Evolutionary conservation across 371 early-diverging fungal genomes (phyloP), one percentile per base, ranked within the genome.

Genomic region (Mucor plumbeus): DNA sequence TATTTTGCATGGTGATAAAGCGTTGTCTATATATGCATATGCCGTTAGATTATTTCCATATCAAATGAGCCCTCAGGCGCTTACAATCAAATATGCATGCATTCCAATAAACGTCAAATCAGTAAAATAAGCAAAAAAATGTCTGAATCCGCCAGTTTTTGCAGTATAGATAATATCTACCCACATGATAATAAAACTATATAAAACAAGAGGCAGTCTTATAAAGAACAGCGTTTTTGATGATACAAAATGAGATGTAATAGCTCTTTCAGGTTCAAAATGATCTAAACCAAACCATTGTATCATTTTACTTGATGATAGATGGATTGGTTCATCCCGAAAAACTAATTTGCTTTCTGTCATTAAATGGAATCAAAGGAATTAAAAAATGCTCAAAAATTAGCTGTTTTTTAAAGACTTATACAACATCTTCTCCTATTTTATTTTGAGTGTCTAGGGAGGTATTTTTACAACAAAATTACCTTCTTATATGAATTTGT

Each of bases 61-160:
- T 9, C 4, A 38, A 11, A 9, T 11, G 38, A 38, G 38, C 21
- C 21, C 21, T 31, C 26, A 33, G 5, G 11, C 26, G 19, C 59
- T 72, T 80, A 86, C 88, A 50, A 85, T 67, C 2, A 83, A 68
- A 61, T 88, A 88, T 3, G 76, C 71, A 34, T 73, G 71, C 1
- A 88, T 75, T 7, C 88, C 88, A 43, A 81, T 69, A 67, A 76
- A 88, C 33, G 85, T 82, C 53, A 86, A 59, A 58, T 82, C 72
- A 8, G 88, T 88, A 65, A 88, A 88, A 61, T 70, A 85, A 44
- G 75, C 74, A 64, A 86, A 77, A 55, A 77, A 86, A 2, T 47
- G 55, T 9, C 55, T 39, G 31, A 76, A 61, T 0, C 33, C 39
- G 0, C 78, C 81, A 7, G 61, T 50, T 17, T 59, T 54, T 15